Conservation (phyloP, 2,329 filamentous ascomycete genomes). For the Colletotrichum navitas region DNA sequence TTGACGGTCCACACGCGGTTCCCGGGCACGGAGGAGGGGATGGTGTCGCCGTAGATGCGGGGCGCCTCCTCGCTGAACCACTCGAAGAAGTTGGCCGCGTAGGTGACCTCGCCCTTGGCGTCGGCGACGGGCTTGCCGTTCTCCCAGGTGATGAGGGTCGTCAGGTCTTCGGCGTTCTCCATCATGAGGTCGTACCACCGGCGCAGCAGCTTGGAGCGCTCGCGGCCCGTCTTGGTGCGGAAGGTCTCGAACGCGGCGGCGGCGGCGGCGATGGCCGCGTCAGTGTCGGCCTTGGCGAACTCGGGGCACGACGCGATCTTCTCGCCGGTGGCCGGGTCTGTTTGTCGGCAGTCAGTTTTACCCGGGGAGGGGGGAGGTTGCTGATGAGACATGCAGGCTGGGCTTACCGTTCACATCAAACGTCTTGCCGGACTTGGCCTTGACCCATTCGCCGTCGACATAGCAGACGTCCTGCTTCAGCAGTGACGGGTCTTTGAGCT, state of each 20-base stretch:
- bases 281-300: conserved; percentile 82
- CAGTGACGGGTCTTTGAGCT: conserved; percentile 84
- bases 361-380: neutral
- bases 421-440: conserved; percentile 87
- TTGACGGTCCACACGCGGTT: conserved; percentile 84
- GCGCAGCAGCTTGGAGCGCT: conserved; percentile 79
- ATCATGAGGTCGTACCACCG: conserved; percentile 86
- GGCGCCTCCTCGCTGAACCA: conserved; percentile 88
- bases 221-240: conserved; percentile 77
- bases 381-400: neutral
- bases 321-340: conserved; percentile 86
- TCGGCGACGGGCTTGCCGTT: conserved; percentile 88
- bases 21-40: conserved; percentile 75
- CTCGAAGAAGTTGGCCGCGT: conserved; percentile 81
- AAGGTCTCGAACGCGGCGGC: conserved; percentile 79
- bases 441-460: conserved; percentile 93
- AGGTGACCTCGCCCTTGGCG: conserved; percentile 77
- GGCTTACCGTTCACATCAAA: conserved; percentile 82
- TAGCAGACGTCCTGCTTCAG: conserved; percentile 87
- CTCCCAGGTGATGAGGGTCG: conserved; percentile 88
- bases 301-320: conserved; percentile 88
- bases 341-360: conserved; percentile 61
- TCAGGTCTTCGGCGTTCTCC: conserved; percentile 83
- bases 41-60: conserved; percentile 79
- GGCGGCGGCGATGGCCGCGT: conserved; percentile 87